Base-by-base conservation (phyloP, 2,329 filamentous ascomycete genomes). In the Fusarium miscanthi region DNA sequence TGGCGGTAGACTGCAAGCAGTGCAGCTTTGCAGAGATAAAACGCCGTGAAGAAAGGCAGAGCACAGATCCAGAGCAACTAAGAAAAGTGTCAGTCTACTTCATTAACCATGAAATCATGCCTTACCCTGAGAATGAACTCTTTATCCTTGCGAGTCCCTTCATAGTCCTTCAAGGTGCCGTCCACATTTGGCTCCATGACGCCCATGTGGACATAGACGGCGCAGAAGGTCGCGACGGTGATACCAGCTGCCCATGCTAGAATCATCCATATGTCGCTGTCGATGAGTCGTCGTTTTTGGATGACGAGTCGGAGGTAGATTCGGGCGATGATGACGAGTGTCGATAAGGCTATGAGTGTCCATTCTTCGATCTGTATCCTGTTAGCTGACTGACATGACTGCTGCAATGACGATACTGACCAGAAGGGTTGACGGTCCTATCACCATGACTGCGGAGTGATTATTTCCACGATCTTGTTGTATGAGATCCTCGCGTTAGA, bases 21-120 rank as follows among this genome's bases (percentile, higher is more conserved):
- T 6, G 72, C 67, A 5, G 70, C 67, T 25, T 74, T 74, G 33
- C 67, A 69, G 9, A 69, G 33, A 13, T 74, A 74, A 11, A 72
- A 72, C 4, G 70, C 45, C 14, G 51, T 48, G 3, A 69, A 46
- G 17, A 74, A 74, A 3, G 70, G 70, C 12, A 74, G 33, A n/a
- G 42, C 38, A 19, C 49, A 59, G 19, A 72, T 43, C 70, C 70
- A 74, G 13, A 65, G 40, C 9, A 74, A 1, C 71, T 73, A 12
- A 0, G n/a, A n/a, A 3, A 2, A 6, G 4, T 12, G 38, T 58
- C 7, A 59, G 19, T 17, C 8, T 10, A 16, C 8, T 3, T 4
- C 13, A 3, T 3, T 0, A 10, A 5, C 0, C 4, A 5, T 23
- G 25, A 8, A 1, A 3, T 10, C 0, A 6, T 17, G 9, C 0